Evolutionary conservation across 1,284 basidiomycete genomes (phyloP), one percentile per base, ranked within the genome.

Genomic region (Cryptococcus amylolentus): DNA sequence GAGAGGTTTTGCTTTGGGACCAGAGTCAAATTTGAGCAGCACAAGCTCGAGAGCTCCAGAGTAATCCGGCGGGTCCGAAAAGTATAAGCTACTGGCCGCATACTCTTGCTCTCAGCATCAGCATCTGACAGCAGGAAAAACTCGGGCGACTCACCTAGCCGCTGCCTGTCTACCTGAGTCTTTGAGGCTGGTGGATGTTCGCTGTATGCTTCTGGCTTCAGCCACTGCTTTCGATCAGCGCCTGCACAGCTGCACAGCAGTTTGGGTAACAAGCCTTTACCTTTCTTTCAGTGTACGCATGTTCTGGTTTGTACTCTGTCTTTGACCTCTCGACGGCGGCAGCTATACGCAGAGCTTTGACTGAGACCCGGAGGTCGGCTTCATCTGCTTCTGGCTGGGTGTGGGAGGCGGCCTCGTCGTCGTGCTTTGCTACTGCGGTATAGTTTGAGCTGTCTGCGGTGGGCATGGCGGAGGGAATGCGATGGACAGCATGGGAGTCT

Each of bases 241-340:
- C 58, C 56, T 26, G 23, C 28, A 28, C 37, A 35, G 44, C 56
- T 26, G 23, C 28, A 28, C 37, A 35, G 44, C 12, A 40, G 2
- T 40, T n/a, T 40, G 39, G 13, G 23, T 14, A 5, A 51, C 23
- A 5, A 44, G 20, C 10, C 62, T 69, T 55, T 46, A 74, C 73
- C 10, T 53, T 60, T 49, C 71, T 58, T 58, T 76, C 73, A 1
- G 71, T 74, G 56, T 67, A 71, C 8, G 69, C 73, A 60, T 76
- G 70, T 38, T 73, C 66, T 4, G 66, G 27, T 51, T 65, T 62
- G 53, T 76, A 76, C 54, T 76, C 72, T 4, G 54, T 55, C 54
- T 63, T 71, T 9, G 69, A 69, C 7, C 70, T 42, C 54, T 67
- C 45, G 12, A 76, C 70, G 23, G 73, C 73, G 5, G 64, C 67